phyloP scores from a whole-genome alignment of 306 rosid species.

The Ziziphus jujuba region DNA sequence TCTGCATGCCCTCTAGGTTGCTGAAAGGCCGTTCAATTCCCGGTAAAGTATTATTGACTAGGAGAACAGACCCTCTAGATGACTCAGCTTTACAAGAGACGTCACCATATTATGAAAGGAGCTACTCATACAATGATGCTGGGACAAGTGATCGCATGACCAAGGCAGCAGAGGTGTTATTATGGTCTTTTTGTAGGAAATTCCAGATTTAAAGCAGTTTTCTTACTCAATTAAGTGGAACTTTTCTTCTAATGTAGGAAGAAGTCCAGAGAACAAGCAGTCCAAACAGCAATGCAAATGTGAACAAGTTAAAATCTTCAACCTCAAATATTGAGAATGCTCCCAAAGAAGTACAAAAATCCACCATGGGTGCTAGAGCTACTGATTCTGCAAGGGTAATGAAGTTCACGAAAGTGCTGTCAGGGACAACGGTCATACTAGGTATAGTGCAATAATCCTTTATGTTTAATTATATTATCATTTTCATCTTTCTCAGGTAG shows the following conservation, averaged over 20 bases:
- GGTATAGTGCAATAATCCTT: constrained; percentile 45
- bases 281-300: constrained; percentile 31
- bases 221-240: constrained; percentile 18
- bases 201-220: not conserved
- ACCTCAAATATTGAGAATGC: constrained; percentile 36
- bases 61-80: constrained; percentile 50
- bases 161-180: constrained; percentile 58
- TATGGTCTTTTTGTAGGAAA: not conserved
- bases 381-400: constrained; percentile 86
- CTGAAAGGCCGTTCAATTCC: constrained; percentile 95
- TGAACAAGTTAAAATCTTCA: constrained; percentile 50
- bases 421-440: constrained; percentile 68
- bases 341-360: constrained; percentile 52
- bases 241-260: constrained; percentile 55
- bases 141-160: constrained; percentile 57
- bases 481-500: not conserved
- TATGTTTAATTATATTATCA: not conserved
- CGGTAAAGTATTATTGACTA: constrained; percentile 78
- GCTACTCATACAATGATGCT: constrained; percentile 55
- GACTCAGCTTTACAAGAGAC: constrained; percentile 37
- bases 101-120: constrained; percentile 53
- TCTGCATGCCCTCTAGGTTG: constrained; percentile 50
- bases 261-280: constrained; percentile 48
- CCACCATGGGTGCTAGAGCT: constrained; percentile 74
- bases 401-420: constrained; percentile 82